Conservation (phyloP, 768 basidiomycete species). For the Sistotremastrum niveocremeum region DNA sequence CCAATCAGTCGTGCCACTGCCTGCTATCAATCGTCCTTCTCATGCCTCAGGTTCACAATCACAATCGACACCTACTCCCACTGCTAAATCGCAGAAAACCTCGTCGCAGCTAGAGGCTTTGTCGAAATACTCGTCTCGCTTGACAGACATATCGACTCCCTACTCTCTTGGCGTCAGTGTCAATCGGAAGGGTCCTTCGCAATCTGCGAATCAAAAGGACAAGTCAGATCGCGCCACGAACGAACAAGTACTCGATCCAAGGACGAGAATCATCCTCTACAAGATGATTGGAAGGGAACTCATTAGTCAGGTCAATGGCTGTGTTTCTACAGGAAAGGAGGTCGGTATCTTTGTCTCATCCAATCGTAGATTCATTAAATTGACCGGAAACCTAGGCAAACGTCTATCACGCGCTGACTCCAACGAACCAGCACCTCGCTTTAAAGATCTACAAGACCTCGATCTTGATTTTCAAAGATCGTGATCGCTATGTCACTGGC, state of each 20-base stretch:
- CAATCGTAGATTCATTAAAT: not conserved
- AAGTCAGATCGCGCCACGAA: constrained; percentile 94
- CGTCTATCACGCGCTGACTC: constrained; percentile 80
- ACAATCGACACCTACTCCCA: constrained; percentile 14
- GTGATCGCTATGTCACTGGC: constrained; percentile 93
- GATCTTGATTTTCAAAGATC: constrained; percentile 92
- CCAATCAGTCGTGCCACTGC: constrained; percentile 45
- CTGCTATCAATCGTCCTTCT: constrained; percentile 56
- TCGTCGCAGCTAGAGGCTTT: constrained; percentile 61
- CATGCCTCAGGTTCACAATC: constrained; percentile 15
- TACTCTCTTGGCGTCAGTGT: constrained; percentile 59
- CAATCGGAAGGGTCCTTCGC: constrained; percentile 86
- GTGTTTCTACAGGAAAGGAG: constrained; percentile 97
- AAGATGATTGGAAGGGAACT: constrained; percentile 91
- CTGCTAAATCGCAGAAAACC: constrained; percentile 38
- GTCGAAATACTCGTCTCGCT: constrained; percentile 60
- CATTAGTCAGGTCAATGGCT: constrained; percentile 85
- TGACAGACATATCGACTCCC: constrained; percentile 63
- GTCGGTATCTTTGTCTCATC: constrained; percentile 26
- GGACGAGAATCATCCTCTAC: constrained; percentile 88
- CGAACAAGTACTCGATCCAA: constrained; percentile 92
- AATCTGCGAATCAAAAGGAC: constrained; percentile 82
- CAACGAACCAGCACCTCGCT: constrained; percentile 51
- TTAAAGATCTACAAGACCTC: constrained; percentile 99
- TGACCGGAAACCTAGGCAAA: constrained; percentile 62